A percentile compares a stretch with the other conserved stretches of the same genome.
These are phyloP conservation scores for Leptographium radiaticola DNA, from an alignment of 2,329 filamentous ascomycete genomes.

Conservation along the genomic window DNA sequence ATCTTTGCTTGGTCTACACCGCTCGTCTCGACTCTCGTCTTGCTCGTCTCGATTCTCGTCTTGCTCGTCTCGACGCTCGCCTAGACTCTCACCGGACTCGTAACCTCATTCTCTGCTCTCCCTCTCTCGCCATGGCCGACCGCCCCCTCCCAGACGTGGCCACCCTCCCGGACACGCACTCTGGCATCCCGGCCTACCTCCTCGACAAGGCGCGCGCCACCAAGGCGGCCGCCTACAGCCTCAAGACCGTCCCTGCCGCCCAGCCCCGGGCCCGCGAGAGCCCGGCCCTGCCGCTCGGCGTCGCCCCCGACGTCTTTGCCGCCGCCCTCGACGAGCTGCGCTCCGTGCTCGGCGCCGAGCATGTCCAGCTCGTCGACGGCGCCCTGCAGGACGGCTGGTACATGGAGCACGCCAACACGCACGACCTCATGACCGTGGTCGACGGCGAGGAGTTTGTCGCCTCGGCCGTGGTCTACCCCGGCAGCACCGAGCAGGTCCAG, in stretches of 20 bases:
- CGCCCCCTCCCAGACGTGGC: constrained; percentile 13
- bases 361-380: constrained; percentile 28
- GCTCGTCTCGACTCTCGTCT: no score
- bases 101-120: no score
- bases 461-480: constrained; percentile 25
- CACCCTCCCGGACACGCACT: constrained; percentile 23
- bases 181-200: constrained; percentile 24
- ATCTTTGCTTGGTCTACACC: no score
- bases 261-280: constrained; percentile 15
- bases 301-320: constrained; percentile 18
- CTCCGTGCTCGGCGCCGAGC: constrained; percentile 20
- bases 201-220: constrained; percentile 22
- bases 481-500: constrained; percentile 18
- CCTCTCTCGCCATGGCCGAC: not conserved
- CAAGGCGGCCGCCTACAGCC: constrained; percentile 21
- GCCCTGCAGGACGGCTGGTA: constrained; percentile 26
- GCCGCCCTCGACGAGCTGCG: constrained; percentile 23
- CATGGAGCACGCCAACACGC: constrained; percentile 24
- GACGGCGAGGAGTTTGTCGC: constrained; percentile 32
- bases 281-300: constrained; percentile 25
- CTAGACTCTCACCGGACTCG: no score
- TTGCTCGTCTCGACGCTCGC: no score
- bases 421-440: constrained; percentile 28
- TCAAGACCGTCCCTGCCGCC: constrained; percentile 14
- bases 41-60: no score